Base-by-base conservation (phyloP, 208 protist genomes). In the Kentomonas sorsogonicus region DNA sequence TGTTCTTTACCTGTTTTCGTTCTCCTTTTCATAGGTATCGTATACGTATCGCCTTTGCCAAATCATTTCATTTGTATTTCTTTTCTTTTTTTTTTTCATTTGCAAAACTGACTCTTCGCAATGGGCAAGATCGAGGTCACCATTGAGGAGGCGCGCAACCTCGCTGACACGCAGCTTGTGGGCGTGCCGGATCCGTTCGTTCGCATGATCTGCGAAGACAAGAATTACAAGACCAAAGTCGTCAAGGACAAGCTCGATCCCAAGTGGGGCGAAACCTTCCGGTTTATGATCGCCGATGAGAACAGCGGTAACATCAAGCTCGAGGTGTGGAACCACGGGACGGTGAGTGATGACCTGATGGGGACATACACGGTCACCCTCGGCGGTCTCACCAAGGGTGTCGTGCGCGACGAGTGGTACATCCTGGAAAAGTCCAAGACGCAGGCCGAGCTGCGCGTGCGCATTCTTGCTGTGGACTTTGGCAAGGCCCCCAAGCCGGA, bases 71-170 rank as follows among this genome's bases (percentile, higher is more conserved):
- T n/a, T n/a, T n/a, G n/a, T n/a, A n/a, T n/a, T n/a, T n/a, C n/a
- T n/a, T n/a, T n/a, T n/a, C n/a, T n/a, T n/a, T n/a, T n/a, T n/a
- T n/a, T n/a, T n/a, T n/a, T n/a, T n/a, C n/a, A 34, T 27, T 50
- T n/a, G n/a, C n/a, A n/a, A n/a, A n/a, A n/a, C n/a, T n/a, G n/a
- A n/a, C n/a, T n/a, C n/a, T n/a, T n/a, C n/a, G n/a, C n/a, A n/a
- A 93, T 93, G 85, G 82, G 79, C 22, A 75, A 71, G 45, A 52
- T 93, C 31, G 77, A 90, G 45, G 38, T 93, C 18, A 76, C 63
- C 15, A 69, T 93, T 27, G 77, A 69, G 47, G 83, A 54, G 4
- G 81, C 82, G 16, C 78, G 83, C 41, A 83, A 83, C 36, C 52
- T 89, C 30, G 18, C 58, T 25, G 69, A 89, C 54, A 44, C 15